These are phyloP conservation scores for Speleostelium caveatum DNA, from an alignment of 78 protist species.

Conservation along the genomic window DNA sequence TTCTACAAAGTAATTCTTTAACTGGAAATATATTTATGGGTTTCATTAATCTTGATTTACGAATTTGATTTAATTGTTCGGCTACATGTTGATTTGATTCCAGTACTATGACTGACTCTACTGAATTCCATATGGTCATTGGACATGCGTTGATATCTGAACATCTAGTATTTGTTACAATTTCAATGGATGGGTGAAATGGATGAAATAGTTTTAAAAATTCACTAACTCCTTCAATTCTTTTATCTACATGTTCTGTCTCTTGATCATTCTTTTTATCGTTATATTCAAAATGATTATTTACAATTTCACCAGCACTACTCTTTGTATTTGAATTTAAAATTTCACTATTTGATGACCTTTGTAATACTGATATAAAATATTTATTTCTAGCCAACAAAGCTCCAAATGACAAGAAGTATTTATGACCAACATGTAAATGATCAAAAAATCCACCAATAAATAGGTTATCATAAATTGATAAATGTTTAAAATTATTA, in stretches of 20 bases:
- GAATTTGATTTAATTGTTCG: neutral
- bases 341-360: neutral
- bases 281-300: neutral
- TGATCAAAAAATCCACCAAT: slow-evolving; percentile 65
- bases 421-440: slow-evolving; percentile 55
- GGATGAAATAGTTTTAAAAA: slow-evolving; percentile 43
- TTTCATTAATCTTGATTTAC: neutral
- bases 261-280: slow-evolving; percentile 15
- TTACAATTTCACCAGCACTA: slow-evolving; percentile 22
- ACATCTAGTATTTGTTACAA: slow-evolving; percentile 39
- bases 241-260: slow-evolving; percentile 4
- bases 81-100: neutral
- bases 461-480: slow-evolving; percentile 11
- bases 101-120: neutral
- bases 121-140: neutral
- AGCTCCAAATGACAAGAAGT: slow-evolving; percentile 29
- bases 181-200: slow-evolving; percentile 12
- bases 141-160: slow-evolving; percentile 38
- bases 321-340: neutral
- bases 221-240: neutral
- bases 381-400: neutral
- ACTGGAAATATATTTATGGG: no score
- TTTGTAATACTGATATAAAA: slow-evolving; percentile 47
- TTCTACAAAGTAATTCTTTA: neutral
- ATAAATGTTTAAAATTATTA: no score